Evolutionary conservation across 2,329 filamentous ascomycete species (phyloP).

Genomic region (Diplodia scrobiculata): DNA sequence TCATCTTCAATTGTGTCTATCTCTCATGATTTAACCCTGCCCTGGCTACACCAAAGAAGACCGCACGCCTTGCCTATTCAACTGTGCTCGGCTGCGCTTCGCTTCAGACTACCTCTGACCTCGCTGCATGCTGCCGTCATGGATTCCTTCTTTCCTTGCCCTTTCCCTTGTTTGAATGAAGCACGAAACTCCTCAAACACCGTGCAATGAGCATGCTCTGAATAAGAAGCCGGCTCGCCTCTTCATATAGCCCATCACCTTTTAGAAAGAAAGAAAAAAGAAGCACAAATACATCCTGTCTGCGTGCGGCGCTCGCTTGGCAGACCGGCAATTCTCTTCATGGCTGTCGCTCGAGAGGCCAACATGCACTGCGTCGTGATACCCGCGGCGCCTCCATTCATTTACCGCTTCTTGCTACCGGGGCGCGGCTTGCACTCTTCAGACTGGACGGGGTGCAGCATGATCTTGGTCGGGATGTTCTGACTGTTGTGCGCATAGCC

Average conservation of each 20-base stretch:
- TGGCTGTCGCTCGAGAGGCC: background rate
- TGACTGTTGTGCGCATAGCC: conserved; percentile 83
- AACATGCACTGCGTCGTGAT: background rate
- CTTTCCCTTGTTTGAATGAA: conserved; percentile 25
- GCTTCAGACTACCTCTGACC: background rate
- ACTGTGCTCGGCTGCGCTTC: background rate
- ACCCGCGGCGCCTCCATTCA: background rate
- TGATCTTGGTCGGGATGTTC: conserved; percentile 54
- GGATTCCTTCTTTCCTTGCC: conserved; percentile 2
- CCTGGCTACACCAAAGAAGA: background rate
- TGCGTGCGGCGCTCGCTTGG: background rate
- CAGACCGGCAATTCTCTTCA: background rate
- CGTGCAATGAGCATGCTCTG: conserved; percentile 25
- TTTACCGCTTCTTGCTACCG: conserved; percentile 50
- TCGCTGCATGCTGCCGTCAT: conserved; percentile 6
- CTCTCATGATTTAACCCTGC: background rate
- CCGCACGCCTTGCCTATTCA: background rate
- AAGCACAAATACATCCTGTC: background rate
- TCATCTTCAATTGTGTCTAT: background rate
- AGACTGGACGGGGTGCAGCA: conserved; percentile 52
- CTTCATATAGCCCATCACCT: conserved; percentile 1
- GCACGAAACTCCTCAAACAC: conserved; percentile 24
- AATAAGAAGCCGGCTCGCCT: background rate
- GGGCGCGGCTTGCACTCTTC: conserved; percentile 57
- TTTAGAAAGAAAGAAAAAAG: conserved; percentile 14